Base-by-base conservation (phyloP, 495 filamentous ascomycete genomes). In the Aspergillus taichungensis region DNA sequence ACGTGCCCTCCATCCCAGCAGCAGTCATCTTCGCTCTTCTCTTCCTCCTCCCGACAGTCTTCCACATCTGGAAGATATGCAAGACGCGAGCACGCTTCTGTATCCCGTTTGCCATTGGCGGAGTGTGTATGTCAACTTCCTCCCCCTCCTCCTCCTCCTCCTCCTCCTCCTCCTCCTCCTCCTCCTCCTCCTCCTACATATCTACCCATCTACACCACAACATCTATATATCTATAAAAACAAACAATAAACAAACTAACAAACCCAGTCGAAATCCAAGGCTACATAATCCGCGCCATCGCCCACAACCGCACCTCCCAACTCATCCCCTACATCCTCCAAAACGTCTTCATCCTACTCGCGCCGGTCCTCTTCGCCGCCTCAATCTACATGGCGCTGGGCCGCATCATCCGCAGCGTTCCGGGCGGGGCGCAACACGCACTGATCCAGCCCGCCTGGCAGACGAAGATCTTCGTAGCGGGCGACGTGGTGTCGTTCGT, bases 381-480 rank as follows among this genome's bases (percentile, higher is more conserved):
- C 6, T 69, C 69, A 0, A 66, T 76, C 32, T 76, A 75, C 60
- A 76, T 74, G 70, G 53, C 66, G 18, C 68, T 76, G 14, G 72
- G 63, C 0, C 60, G 70, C 6, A 33, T 74, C 13, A 66, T 74
- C 34, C 51, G 46, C 8, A 24, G 18, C 18, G 18, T 24, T 4
- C 18, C 18, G 18, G 18, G 18, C 18, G 18, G 18, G 18, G 18
- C 18, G 18, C 18, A 24, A 24, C 18, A 24, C 18, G 18, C 18
- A 4, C 18, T 24, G 1, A 24, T 24, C 18, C 18, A 4, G 18
- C 18, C 18, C 18, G 18, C 2, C 4, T 24, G 18, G 18, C 18
- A 24, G 18, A 24, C 18, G 18, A 24, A 24, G 18, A 4, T 24
- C 2, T 24, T 24, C 18, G 18, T 24, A 4, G 18, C 4, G 18